phyloP scores from a whole-genome alignment of 345 rosid species.

The Ricinus communis region DNA sequence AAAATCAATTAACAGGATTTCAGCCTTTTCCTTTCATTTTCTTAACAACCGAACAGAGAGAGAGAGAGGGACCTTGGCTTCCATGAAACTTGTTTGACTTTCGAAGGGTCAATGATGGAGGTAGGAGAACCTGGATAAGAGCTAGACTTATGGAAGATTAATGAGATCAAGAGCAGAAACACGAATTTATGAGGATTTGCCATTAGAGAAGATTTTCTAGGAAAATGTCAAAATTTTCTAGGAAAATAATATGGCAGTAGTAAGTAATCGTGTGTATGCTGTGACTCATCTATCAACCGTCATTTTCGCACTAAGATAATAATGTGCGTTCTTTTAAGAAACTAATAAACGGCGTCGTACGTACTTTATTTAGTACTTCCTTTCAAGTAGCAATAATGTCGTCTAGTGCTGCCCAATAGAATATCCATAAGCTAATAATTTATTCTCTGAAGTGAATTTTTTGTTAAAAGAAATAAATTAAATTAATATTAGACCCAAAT shows the following conservation, averaged over 20 bases:
- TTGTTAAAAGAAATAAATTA: too few relatives aligned
- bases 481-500: too few relatives aligned
- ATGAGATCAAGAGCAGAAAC: constrained; percentile 36
- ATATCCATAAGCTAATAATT: too few relatives aligned
- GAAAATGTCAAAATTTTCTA: constrained; percentile 6
- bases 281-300: background rate
- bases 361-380: too few relatives aligned
- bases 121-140: constrained; percentile 51
- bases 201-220: constrained; percentile 18
- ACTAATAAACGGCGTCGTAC: background rate
- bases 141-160: constrained; percentile 37
- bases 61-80: constrained; percentile 61
- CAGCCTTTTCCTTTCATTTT: background rate
- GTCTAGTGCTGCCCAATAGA: too few relatives aligned
- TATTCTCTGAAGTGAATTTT: too few relatives aligned
- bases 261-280: background rate
- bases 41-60: background rate
- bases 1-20: background rate
- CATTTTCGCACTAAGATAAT: background rate
- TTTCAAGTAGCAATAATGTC: too few relatives aligned
- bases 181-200: constrained; percentile 25
- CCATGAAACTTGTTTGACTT: constrained; percentile 84
- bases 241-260: background rate
- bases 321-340: background rate
- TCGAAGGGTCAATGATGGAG: constrained; percentile 72